Evolutionary conservation across 371 early-diverging fungal species (phyloP).

Genomic region (Coemansia sp.): DNA sequence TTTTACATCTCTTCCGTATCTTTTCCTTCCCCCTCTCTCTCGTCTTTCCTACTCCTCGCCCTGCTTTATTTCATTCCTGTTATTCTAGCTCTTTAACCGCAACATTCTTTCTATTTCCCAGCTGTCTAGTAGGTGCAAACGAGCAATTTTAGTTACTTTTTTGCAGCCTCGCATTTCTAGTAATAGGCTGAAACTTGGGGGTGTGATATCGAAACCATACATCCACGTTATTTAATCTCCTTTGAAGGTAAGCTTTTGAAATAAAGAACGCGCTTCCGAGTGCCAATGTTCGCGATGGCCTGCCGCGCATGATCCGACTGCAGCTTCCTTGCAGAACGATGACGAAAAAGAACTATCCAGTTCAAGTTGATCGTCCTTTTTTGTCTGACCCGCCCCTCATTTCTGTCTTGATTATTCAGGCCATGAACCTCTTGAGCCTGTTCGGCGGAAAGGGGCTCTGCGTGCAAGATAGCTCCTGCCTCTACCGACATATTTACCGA

Average conservation of each 20-base stretch:
- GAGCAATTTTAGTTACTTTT: neutral
- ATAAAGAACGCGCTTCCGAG: neutral
- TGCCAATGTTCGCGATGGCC: too few relatives aligned
- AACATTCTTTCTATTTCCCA: neutral
- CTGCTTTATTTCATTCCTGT: neutral
- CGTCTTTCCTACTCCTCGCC: neutral
- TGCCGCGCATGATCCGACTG: too few relatives aligned
- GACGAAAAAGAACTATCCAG: neutral
- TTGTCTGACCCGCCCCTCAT: neutral
- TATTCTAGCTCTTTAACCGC: neutral
- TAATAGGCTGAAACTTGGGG: neutral
- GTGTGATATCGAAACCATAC: neutral
- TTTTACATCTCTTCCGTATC: neutral
- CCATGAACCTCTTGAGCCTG: neutral
- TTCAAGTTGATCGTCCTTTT: neutral
- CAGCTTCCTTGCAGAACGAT: conserved; percentile 10
- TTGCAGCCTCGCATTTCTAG: neutral
- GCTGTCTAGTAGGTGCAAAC: too few relatives aligned
- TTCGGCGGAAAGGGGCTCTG: neutral
- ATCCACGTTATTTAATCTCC: neutral
- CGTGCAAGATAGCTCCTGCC: neutral
- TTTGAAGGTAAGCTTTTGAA: neutral
- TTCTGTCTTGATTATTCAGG: neutral
- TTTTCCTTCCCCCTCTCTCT: neutral
- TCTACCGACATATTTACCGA: neutral